These are phyloP conservation scores for Penicillium taxi DNA, from an alignment of 495 filamentous ascomycete genomes.

Conservation along the genomic window DNA sequence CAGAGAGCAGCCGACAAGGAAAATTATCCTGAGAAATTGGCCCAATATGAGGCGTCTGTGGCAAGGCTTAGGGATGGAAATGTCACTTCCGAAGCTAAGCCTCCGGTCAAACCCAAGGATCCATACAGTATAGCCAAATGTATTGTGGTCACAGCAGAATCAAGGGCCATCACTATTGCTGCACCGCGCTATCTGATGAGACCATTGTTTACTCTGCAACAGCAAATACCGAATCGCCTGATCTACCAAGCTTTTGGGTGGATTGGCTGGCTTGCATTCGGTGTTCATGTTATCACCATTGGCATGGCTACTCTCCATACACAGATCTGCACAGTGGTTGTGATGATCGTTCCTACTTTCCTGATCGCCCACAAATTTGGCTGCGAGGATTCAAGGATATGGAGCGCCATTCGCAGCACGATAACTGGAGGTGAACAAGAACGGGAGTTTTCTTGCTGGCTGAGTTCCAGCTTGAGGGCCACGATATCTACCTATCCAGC, in stretches of 20 bases:
- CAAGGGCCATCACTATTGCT: conserved; percentile 7
- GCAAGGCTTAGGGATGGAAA: not conserved
- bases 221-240: not conserved
- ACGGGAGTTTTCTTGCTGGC: conserved; percentile 3
- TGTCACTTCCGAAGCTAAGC: not conserved
- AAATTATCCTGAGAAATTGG: not conserved
- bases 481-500: conserved; percentile 7
- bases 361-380: conserved; percentile 6
- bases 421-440: not conserved
- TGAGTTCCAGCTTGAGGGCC: conserved; percentile 5
- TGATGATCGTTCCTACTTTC: conserved; percentile 8
- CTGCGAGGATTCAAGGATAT: conserved; percentile 3
- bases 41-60: conserved; percentile 1
- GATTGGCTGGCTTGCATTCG: conserved; percentile 9
- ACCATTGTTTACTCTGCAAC: conserved; percentile 1
- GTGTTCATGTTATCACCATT: conserved; percentile 11
- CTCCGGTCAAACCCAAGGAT: not conserved
- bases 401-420: not conserved
- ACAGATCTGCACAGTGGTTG: conserved; percentile 8
- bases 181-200: conserved; percentile 6
- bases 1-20: conserved; percentile 3
- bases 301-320: conserved; percentile 10
- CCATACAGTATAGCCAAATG: conserved; percentile 3
- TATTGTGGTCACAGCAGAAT: conserved; percentile 6
- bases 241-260: conserved; percentile 1